These are phyloP conservation scores for Candida ascalaphidarum DNA, from an alignment of 805 yeast genomes.

Conservation along the genomic window DNA sequence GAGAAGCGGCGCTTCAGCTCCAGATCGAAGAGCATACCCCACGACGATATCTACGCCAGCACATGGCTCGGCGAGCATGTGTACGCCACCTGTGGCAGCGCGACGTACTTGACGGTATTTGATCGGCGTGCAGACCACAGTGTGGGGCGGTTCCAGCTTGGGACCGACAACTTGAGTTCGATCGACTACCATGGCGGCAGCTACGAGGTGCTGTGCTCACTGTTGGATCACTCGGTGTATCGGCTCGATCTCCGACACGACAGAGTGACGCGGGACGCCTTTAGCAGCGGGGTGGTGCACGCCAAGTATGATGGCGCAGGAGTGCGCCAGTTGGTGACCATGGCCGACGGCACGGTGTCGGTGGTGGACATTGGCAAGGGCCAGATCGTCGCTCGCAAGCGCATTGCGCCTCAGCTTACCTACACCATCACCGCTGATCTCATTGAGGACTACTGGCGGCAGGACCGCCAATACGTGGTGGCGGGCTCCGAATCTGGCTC, in stretches of 20 bases:
- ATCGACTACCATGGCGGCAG: slow-evolving; percentile 6
- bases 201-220: slow-evolving; percentile 8
- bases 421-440: slow-evolving; percentile 5
- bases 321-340: slow-evolving; percentile 1
- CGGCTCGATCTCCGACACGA: slow-evolving; percentile 15
- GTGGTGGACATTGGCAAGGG: slow-evolving; percentile 1
- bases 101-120: slow-evolving; percentile 12
- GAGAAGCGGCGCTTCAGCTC: slow-evolving; percentile 3
- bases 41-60: slow-evolving; percentile 12
- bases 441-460: slow-evolving; percentile 2
- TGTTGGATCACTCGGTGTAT: slow-evolving; percentile 14
- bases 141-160: slow-evolving; percentile 5
- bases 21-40: slow-evolving; percentile 1
- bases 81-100: slow-evolving; percentile 17
- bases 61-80: slow-evolving; percentile 11
- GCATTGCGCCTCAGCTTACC: too few species aligned
- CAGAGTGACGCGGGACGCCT: slow-evolving; percentile 4
- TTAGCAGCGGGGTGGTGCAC: background rate
- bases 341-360: slow-evolving; percentile 5
- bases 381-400: background rate
- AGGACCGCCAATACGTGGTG: slow-evolving; percentile 3
- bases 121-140: slow-evolving; percentile 11
- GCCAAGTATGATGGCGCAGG: background rate
- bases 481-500: slow-evolving; percentile 12
- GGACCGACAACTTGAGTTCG: slow-evolving; percentile 17